Percentiles rank a stretch among this genome's conserved stretches.
phyloP scores from a whole-genome alignment of 202 grass and related monocot genomes.

The Elaeis oleifera region DNA sequence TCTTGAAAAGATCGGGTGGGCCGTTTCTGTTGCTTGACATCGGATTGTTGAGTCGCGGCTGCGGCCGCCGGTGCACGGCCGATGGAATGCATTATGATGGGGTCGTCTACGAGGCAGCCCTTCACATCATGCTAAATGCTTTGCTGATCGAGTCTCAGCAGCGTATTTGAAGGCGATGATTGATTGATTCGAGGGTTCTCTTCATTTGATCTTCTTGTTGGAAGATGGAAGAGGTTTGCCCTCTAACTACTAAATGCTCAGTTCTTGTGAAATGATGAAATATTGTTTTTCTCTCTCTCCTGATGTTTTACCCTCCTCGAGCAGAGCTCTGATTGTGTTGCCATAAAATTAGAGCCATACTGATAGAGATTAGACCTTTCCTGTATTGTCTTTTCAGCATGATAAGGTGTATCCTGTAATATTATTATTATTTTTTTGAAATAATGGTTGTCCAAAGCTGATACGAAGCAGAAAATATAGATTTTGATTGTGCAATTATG shows the following conservation, averaged over 20 bases:
- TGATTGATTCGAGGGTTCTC: too few relatives aligned
- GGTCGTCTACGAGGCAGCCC: slow-evolving; percentile 57
- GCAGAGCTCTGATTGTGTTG: too few relatives aligned
- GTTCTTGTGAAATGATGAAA: not conserved
- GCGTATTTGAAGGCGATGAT: slow-evolving; percentile 12
- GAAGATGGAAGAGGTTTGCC: slow-evolving; percentile 23
- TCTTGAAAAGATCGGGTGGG: slow-evolving; percentile 16
- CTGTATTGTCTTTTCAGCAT: not conserved
- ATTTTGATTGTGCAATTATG: too few relatives aligned
- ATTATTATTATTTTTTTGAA: not conserved
- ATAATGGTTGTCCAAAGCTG: too few relatives aligned
- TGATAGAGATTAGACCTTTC: too few relatives aligned
- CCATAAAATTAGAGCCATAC: too few relatives aligned
- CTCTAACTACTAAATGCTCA: too few relatives aligned
- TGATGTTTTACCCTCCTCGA: not conserved
- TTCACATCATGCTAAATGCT: slow-evolving; percentile 93
- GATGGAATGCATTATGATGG: slow-evolving; percentile 88
- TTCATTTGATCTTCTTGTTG: slow-evolving; percentile 2
- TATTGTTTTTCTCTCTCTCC: slow-evolving; percentile 3
- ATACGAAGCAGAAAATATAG: too few relatives aligned
- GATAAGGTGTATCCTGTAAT: slow-evolving; percentile 5
- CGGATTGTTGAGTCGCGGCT: slow-evolving; percentile 49
- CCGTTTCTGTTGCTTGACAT: slow-evolving; percentile 36
- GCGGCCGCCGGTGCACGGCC: slow-evolving; percentile 51
- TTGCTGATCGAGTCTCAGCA: slow-evolving; percentile 70